Conservation (phyloP, 176 grass and related monocot species). For the Coix lacrymajobi region DNA sequence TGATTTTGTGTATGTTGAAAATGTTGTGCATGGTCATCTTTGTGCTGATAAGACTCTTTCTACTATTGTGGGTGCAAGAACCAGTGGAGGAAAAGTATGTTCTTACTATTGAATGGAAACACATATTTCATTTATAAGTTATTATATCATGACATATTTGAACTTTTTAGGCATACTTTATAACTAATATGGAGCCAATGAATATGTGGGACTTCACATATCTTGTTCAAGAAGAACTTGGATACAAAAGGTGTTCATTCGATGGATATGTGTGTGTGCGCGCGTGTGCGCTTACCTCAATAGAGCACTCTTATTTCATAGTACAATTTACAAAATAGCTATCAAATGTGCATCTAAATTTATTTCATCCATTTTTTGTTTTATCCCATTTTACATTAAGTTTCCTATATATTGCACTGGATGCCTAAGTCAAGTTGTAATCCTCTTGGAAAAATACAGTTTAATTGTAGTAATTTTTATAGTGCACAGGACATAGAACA, state of each 20-base stretch:
- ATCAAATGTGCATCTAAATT: neutral
- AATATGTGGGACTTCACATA: slow-evolving; percentile 74
- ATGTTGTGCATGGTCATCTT: slow-evolving; percentile 75
- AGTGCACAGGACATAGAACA: neutral
- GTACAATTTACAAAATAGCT: neutral
- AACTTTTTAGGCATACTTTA: slow-evolving; percentile 58
- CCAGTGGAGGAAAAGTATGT: slow-evolving; percentile 57
- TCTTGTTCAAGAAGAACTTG: slow-evolving; percentile 52
- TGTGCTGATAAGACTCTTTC: slow-evolving; percentile 63
- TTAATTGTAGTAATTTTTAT: neutral
- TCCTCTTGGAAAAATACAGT: neutral
- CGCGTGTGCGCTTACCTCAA: neutral
- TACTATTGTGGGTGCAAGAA: slow-evolving; percentile 36
- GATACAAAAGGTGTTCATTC: slow-evolving; percentile 48
- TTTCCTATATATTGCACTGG: neutral
- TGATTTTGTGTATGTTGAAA: slow-evolving; percentile 88
- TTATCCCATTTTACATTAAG: neutral
- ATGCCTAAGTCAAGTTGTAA: neutral
- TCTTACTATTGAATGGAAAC: neutral
- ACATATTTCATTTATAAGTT: neutral
- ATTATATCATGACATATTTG: neutral
- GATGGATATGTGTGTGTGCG: neutral
- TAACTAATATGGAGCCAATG: slow-evolving; percentile 78
- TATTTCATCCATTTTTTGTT: neutral
- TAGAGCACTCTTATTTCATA: neutral